These are phyloP conservation scores for Yarrowia galli DNA, from an alignment of 1,139 yeast species.

Conservation along the genomic window DNA sequence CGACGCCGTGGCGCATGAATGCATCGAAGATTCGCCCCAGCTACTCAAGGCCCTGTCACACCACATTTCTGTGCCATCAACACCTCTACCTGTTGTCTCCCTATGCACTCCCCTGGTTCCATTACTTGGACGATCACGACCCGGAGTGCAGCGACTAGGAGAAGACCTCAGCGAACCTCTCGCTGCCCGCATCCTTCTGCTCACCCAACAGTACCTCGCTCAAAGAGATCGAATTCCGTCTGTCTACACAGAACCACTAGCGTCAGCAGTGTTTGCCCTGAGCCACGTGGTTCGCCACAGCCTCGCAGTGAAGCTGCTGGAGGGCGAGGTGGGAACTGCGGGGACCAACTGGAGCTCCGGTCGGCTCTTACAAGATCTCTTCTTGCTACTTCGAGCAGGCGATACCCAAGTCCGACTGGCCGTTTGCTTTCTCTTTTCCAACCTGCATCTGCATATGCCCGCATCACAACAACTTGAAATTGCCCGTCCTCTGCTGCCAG, in stretches of 20 bases:
- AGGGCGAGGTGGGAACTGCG: constrained; percentile 25
- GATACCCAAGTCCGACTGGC: constrained; percentile 48
- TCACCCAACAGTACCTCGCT: constrained; percentile 33
- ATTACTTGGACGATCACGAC: constrained; percentile 33
- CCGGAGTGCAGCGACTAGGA: constrained; percentile 20
- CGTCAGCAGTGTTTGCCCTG: constrained; percentile 35
- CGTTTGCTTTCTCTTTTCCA: constrained; percentile 49
- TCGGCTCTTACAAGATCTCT: constrained; percentile 44
- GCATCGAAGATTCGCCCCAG: constrained; percentile 34
- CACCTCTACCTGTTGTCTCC: constrained; percentile 23
- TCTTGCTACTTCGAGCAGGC: constrained; percentile 46
- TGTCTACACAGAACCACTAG: constrained; percentile 26
- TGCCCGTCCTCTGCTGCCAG: constrained; percentile 48
- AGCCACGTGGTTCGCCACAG: constrained; percentile 35
- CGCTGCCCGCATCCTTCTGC: constrained; percentile 14
- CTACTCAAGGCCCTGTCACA: constrained; percentile 30
- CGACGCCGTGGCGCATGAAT: constrained; percentile 24
- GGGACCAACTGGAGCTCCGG: constrained; percentile 41
- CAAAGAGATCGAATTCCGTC: constrained; percentile 23
- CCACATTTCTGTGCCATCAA: constrained; percentile 32
- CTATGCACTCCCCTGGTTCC: constrained; percentile 24
- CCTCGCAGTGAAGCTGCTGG: constrained; percentile 28
- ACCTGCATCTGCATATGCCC: constrained; percentile 45
- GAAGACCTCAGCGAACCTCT: constrained; percentile 36
- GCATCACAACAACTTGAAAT: constrained; percentile 44